Evolutionary conservation across 1,139 yeast genomes (phyloP).

Genomic region (Yamadazyma songkhlaensis): DNA sequence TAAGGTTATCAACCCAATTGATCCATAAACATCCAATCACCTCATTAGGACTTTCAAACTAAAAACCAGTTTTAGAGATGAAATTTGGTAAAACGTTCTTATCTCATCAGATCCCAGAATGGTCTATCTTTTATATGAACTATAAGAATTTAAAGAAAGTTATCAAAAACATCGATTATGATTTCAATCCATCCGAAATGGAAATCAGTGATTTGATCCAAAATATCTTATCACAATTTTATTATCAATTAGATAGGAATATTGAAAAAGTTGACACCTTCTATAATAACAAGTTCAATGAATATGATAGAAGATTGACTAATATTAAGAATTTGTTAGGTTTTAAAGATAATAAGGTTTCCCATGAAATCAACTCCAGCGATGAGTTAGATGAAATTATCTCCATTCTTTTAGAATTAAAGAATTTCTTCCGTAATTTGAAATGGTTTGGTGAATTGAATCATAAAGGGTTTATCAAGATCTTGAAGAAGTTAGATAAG

Average conservation of each 20-base stretch:
- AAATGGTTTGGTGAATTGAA: conserved; percentile 94
- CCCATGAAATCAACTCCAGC: conserved; percentile 34
- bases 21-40: no score
- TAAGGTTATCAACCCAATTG: no score
- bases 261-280: conserved; percentile 80
- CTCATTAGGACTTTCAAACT: neutral
- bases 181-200: conserved; percentile 33
- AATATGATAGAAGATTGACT: conserved; percentile 67
- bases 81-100: conserved; percentile 82
- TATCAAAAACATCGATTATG: conserved; percentile 52
- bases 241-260: conserved; percentile 76
- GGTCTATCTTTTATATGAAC: conserved; percentile 79
- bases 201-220: conserved; percentile 25
- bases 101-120: conserved; percentile 90
- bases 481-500: conserved; percentile 87
- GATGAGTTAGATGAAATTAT: conserved; percentile 81
- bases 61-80: conserved; percentile 39
- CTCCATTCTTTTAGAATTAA: conserved; percentile 70
- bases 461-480: conserved; percentile 86
- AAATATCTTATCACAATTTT: conserved; percentile 58
- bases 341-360: conserved; percentile 21
- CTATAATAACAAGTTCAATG: conserved; percentile 68
- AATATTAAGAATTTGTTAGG: conserved; percentile 40
- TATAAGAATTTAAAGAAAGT: conserved; percentile 82
- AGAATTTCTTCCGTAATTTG: conserved; percentile 76